phyloP scores from a whole-genome alignment of 768 basidiomycete species.

The Psilocybe sp. region DNA sequence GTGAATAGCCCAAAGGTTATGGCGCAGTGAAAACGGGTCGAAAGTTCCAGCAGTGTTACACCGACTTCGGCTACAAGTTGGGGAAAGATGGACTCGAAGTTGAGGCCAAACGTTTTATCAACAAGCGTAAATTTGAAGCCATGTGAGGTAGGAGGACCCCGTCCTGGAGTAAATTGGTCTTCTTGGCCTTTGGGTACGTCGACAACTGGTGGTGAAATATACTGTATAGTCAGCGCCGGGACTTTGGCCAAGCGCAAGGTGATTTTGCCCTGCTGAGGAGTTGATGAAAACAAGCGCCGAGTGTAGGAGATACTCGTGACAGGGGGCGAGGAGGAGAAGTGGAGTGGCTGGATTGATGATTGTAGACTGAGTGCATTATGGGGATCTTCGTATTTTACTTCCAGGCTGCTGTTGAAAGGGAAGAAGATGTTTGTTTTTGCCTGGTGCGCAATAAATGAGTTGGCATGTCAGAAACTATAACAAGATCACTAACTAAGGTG shows the following conservation, averaged over 20 bases:
- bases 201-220: conserved; percentile 41
- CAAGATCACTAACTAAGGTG: conserved; percentile 35
- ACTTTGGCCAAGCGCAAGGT: conserved; percentile 31
- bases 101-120: conserved; percentile 47
- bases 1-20: conserved; percentile 42
- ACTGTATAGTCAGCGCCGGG: conserved; percentile 37
- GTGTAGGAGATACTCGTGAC: conserved; percentile 40
- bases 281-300: conserved; percentile 50
- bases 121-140: conserved; percentile 47
- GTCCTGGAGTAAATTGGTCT: conserved; percentile 15
- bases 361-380: conserved; percentile 43
- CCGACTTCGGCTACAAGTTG: conserved; percentile 50
- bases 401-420: conserved; percentile 38
- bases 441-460: conserved; percentile 10
- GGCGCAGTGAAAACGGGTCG: conserved; percentile 46
- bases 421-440: conserved; percentile 36
- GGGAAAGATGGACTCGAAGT: conserved; percentile 45
- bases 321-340: conserved; percentile 26
- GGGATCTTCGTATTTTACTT: conserved; percentile 46
- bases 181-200: conserved; percentile 20
- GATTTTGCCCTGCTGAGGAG: conserved; percentile 45
- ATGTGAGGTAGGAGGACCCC: conserved; percentile 41
- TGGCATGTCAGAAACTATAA: neutral
- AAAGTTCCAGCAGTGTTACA: conserved; percentile 52
- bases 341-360: conserved; percentile 31